phyloP scores from a whole-genome alignment of 495 filamentous ascomycete species.

The Tuber borchii region DNA sequence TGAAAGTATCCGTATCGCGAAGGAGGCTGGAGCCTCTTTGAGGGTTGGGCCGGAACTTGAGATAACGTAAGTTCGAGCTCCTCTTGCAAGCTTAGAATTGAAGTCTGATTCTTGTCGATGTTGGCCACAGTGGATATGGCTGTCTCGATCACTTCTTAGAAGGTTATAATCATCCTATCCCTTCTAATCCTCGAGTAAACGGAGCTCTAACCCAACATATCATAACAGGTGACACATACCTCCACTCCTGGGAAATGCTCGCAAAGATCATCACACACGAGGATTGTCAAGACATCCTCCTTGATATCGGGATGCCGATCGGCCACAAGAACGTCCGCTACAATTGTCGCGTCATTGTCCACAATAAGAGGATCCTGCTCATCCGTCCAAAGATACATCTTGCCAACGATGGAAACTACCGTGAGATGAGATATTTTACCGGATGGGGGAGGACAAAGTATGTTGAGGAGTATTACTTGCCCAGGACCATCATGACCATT shows the following conservation, averaged over 20 bases:
- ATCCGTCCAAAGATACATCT: slow-evolving; percentile 81
- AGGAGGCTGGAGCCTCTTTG: slow-evolving; percentile 61
- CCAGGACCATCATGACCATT: slow-evolving; percentile 56
- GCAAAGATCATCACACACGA: slow-evolving; percentile 57
- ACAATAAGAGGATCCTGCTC: slow-evolving; percentile 61
- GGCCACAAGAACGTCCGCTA: slow-evolving; percentile 62
- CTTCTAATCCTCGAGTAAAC: not conserved
- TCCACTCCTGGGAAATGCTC: slow-evolving; percentile 70
- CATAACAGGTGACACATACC: slow-evolving; percentile 47
- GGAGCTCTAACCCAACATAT: slow-evolving; percentile 8
- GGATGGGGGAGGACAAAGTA: slow-evolving; percentile 56
- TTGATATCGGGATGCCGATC: slow-evolving; percentile 66
- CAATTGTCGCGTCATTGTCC: slow-evolving; percentile 66
- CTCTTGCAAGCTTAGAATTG: not conserved
- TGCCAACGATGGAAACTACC: slow-evolving; percentile 70
- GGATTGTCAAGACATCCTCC: slow-evolving; percentile 65
- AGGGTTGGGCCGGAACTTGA: slow-evolving; percentile 71
- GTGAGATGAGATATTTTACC: slow-evolving; percentile 66
- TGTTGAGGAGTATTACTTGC: slow-evolving; percentile 67
- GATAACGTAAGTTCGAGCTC: slow-evolving; percentile 45
- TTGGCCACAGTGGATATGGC: slow-evolving; percentile 57
- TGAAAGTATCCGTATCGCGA: slow-evolving; percentile 65
- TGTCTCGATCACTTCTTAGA: slow-evolving; percentile 68
- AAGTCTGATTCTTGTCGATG: slow-evolving; percentile 12
- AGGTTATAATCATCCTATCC: slow-evolving; percentile 20